Conservation (phyloP, 805 yeast genomes). For the Wickerhamiella occidentalis region DNA sequence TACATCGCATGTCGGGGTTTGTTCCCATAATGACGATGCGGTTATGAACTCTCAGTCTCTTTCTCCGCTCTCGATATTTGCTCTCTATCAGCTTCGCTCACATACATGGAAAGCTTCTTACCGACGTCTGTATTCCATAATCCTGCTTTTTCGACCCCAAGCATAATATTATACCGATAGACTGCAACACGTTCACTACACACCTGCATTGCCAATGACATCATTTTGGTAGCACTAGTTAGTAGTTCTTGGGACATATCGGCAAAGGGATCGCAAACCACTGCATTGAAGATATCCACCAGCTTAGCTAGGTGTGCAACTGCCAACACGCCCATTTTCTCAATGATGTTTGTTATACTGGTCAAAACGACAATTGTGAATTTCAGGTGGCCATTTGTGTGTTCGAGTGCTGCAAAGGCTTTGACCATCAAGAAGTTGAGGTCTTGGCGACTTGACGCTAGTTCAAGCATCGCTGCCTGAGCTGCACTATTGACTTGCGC, state of each 20-base stretch:
- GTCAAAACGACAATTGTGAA: slow-evolving; percentile 16
- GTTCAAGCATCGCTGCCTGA: slow-evolving; percentile 34
- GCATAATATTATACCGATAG: slow-evolving; percentile 23
- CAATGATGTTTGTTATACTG: slow-evolving; percentile 13
- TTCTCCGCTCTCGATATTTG: neutral
- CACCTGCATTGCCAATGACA: slow-evolving; percentile 15
- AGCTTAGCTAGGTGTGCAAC: slow-evolving; percentile 22
- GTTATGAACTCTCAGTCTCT: neutral
- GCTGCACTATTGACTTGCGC: slow-evolving; percentile 25
- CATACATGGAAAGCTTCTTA: neutral
- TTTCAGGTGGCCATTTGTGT: slow-evolving; percentile 19
- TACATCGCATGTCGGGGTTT: too few species aligned
- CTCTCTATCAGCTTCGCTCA: neutral
- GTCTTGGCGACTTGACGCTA: slow-evolving; percentile 22
- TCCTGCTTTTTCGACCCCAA: slow-evolving; percentile 20
- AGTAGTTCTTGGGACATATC: slow-evolving; percentile 18
- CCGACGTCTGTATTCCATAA: slow-evolving; percentile 10
- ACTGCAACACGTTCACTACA: slow-evolving; percentile 23
- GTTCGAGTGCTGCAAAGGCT: slow-evolving; percentile 23
- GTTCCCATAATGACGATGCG: too few species aligned
- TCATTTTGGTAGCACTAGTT: slow-evolving; percentile 12
- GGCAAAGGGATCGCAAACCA: slow-evolving; percentile 26
- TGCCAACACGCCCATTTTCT: slow-evolving; percentile 15
- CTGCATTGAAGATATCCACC: slow-evolving; percentile 18
- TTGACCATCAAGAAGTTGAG: slow-evolving; percentile 20